phyloP scores from a whole-genome alignment of 768 basidiomycete species.

The Dentipellis fragilis region DNA sequence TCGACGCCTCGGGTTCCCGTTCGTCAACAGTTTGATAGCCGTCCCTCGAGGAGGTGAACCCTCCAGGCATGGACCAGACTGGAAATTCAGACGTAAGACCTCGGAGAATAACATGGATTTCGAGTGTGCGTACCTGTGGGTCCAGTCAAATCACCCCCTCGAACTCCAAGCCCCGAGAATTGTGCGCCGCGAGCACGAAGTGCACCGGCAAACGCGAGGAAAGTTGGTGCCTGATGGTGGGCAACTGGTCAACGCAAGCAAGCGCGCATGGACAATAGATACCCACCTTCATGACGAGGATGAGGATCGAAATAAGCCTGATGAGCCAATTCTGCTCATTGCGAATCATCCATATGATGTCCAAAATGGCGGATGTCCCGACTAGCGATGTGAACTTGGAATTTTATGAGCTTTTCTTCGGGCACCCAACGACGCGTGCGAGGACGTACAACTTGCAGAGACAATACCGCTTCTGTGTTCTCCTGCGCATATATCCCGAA shows the following conservation, averaged over 20 bases:
- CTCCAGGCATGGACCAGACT: conserved; percentile 38
- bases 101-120: background rate
- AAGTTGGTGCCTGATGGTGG: conserved; percentile 25
- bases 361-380: conserved; percentile 50
- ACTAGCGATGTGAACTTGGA: conserved; percentile 62
- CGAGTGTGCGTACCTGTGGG: conserved; percentile 22
- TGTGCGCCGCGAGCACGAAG: conserved; percentile 26
- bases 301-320: conserved; percentile 36
- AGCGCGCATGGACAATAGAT: background rate
- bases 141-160: conserved; percentile 23
- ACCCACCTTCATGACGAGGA: conserved; percentile 29
- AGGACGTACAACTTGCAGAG: conserved; percentile 49
- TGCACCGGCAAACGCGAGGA: conserved; percentile 22
- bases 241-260: background rate
- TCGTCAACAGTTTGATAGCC: conserved; percentile 30
- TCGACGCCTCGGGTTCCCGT: conserved; percentile 15
- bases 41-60: conserved; percentile 23
- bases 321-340: conserved; percentile 48
- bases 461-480: conserved; percentile 49
- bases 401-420: background rate
- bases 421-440: background rate
- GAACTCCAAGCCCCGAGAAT: conserved; percentile 23
- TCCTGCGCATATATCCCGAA: conserved; percentile 73
- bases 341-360: conserved; percentile 59
- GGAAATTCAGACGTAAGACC: background rate